phyloP scores from a whole-genome alignment of 306 rosid genomes.

The Cicer chorassanicum region DNA sequence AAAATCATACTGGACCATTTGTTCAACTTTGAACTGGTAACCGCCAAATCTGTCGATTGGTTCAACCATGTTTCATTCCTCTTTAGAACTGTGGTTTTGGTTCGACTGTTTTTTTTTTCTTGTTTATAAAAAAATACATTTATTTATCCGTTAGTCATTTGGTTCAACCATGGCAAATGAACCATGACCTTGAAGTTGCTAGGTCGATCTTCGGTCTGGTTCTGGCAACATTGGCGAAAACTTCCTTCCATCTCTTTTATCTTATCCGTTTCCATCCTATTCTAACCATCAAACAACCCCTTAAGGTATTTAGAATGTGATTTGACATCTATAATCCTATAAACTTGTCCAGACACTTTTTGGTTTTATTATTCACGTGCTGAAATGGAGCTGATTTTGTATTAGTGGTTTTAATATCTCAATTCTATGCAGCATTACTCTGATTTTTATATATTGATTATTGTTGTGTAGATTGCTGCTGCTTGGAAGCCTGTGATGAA shows the following conservation, averaged over 20 bases:
- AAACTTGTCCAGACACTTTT: constrained; percentile 3
- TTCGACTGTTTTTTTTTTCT: background rate
- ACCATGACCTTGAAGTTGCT: background rate
- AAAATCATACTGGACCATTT: background rate
- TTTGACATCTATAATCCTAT: constrained; percentile 17
- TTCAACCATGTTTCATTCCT: background rate
- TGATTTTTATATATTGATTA: constrained; percentile 31
- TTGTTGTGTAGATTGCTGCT: constrained; percentile 71
- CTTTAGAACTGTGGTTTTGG: background rate
- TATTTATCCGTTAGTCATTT: background rate
- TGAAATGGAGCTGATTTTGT: constrained; percentile 27
- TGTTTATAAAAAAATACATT: background rate
- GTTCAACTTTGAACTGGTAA: background rate
- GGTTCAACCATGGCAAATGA: background rate
- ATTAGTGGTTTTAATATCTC: constrained; percentile 29
- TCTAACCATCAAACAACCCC: background rate
- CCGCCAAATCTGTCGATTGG: background rate
- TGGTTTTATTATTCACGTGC: background rate
- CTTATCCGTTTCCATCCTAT: background rate
- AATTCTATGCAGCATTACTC: background rate
- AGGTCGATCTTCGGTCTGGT: background rate
- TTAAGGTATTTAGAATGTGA: background rate
- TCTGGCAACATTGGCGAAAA: background rate
- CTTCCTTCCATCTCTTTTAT: background rate
- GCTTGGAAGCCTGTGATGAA: constrained; percentile 94